These are phyloP conservation scores for Phytophthora vignae DNA, from an alignment of 352 stramenopile species.

Conservation along the genomic window DNA sequence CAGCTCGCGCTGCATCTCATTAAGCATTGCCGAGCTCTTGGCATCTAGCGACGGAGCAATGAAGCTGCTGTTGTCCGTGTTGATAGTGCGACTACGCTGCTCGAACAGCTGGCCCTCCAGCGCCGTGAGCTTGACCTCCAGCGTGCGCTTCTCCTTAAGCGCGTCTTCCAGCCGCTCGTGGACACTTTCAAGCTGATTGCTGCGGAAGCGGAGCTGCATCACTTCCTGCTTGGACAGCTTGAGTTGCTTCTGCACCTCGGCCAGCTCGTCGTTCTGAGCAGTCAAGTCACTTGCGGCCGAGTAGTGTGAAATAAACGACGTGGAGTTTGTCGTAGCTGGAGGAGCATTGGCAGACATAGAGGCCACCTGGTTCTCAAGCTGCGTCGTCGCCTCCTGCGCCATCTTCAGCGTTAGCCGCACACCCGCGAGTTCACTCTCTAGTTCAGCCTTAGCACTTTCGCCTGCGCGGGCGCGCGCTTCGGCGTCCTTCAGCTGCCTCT, in stretches of 20 bases:
- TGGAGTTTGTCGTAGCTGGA: constrained; percentile 22
- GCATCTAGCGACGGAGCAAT: constrained; percentile 39
- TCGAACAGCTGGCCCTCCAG: constrained; percentile 83
- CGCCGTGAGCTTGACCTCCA: constrained; percentile 83
- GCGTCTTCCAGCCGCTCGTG: constrained; percentile 72
- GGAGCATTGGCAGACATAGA: constrained; percentile 25
- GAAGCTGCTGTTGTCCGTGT: constrained; percentile 57
- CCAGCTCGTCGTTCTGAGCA: constrained; percentile 52
- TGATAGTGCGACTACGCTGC: constrained; percentile 71
- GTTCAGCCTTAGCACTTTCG: constrained; percentile 14
- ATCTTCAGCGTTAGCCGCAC: constrained; percentile 40
- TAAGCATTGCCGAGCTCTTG: constrained; percentile 48
- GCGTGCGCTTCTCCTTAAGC: constrained; percentile 81
- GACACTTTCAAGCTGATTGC: constrained; percentile 78
- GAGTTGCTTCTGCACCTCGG: constrained; percentile 75
- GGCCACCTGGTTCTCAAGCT: constrained; percentile 60
- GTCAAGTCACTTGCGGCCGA: constrained; percentile 26
- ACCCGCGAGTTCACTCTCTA: constrained; percentile 35
- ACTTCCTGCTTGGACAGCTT: constrained; percentile 83
- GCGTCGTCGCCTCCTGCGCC: constrained; percentile 35
- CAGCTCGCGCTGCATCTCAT: constrained; percentile 62
- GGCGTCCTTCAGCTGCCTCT: constrained; percentile 40
- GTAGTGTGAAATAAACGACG: constrained; percentile 39
- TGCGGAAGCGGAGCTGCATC: constrained; percentile 86
- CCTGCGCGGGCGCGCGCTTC: constrained; percentile 18